These are phyloP conservation scores for Pseudodiploospora longispora DNA, from an alignment of 2,329 filamentous ascomycete species.

Conservation along the genomic window DNA sequence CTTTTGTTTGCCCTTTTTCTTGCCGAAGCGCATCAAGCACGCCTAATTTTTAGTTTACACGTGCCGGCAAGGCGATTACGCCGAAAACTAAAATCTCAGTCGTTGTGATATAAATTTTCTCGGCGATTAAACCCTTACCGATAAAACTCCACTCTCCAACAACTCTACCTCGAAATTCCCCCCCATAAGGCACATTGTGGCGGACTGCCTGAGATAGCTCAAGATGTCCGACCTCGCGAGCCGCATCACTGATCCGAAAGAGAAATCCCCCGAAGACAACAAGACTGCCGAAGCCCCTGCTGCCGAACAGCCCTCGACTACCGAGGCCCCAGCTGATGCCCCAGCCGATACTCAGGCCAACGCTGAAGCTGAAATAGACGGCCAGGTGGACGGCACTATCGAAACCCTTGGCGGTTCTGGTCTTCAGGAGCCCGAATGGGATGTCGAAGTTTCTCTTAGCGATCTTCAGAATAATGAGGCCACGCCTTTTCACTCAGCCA, in stretches of 20 bases:
- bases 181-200: too few species aligned
- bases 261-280: conserved; percentile 9
- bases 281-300: conserved; percentile 13
- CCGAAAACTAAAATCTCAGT: too few species aligned
- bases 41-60: too few species aligned
- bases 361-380: conserved; percentile 16
- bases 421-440: conserved; percentile 66
- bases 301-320: conserved; percentile 11
- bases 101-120: too few species aligned
- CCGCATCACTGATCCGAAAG: conserved; percentile 40
- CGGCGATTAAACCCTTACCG: too few species aligned
- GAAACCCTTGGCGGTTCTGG: conserved; percentile 39
- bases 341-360: conserved; percentile 16
- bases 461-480: conserved; percentile 81
- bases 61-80: too few species aligned
- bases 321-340: conserved; percentile 13
- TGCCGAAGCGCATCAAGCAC: too few species aligned
- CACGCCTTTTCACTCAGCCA: conserved; percentile 79
- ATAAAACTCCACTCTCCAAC: too few species aligned
- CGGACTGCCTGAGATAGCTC: neutral
- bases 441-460: conserved; percentile 87
- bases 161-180: too few species aligned
- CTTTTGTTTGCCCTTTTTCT: neutral
- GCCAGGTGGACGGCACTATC: conserved; percentile 30
- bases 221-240: conserved; percentile 43